Conservation (phyloP, 768 basidiomycete species). For the Coprinopsis cinerea region DNA sequence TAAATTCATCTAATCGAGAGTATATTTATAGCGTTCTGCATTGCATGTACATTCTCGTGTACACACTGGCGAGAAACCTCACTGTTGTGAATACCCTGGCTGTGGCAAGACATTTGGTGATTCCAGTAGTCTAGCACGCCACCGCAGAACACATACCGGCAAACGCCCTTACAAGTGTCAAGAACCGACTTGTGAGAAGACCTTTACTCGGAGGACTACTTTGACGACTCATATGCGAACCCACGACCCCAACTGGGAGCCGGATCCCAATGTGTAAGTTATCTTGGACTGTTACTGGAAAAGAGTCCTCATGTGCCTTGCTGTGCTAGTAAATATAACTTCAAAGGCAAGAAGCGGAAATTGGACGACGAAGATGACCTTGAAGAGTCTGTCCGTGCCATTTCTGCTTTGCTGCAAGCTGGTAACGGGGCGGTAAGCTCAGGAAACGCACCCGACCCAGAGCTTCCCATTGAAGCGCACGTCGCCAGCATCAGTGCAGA, state of each 20-base stretch:
- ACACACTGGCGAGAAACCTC: conserved; percentile 92
- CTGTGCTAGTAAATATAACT: conserved; percentile 60
- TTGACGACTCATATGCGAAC: conserved; percentile 84
- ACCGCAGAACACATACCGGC: conserved; percentile 84
- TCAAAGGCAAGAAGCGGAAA: conserved; percentile 67
- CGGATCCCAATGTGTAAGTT: conserved; percentile 75
- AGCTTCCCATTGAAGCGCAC: conserved; percentile 44
- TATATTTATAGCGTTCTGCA: conserved; percentile 64
- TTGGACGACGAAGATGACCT: conserved; percentile 57
- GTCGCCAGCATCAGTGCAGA: conserved; percentile 78
- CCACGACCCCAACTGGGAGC: conserved; percentile 81
- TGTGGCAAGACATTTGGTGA: conserved; percentile 88
- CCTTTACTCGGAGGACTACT: conserved; percentile 81
- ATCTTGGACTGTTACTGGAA: conserved; percentile 6
- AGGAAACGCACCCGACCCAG: conserved; percentile 33
- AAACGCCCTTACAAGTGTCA: conserved; percentile 86
- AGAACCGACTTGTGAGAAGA: conserved; percentile 77
- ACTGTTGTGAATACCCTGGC: conserved; percentile 83
- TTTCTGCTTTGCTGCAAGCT: conserved; percentile 63
- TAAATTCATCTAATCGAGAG: conserved; percentile 11
- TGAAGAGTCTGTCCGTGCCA: conserved; percentile 69
- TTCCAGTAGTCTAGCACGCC: conserved; percentile 86
- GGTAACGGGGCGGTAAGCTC: conserved; percentile 27
- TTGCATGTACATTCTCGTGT: conserved; percentile 84
- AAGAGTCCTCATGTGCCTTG: conserved; percentile 4